These are phyloP conservation scores for Tetracladium maxilliforme DNA, from an alignment of 2,329 filamentous ascomycete species.

Conservation along the genomic window DNA sequence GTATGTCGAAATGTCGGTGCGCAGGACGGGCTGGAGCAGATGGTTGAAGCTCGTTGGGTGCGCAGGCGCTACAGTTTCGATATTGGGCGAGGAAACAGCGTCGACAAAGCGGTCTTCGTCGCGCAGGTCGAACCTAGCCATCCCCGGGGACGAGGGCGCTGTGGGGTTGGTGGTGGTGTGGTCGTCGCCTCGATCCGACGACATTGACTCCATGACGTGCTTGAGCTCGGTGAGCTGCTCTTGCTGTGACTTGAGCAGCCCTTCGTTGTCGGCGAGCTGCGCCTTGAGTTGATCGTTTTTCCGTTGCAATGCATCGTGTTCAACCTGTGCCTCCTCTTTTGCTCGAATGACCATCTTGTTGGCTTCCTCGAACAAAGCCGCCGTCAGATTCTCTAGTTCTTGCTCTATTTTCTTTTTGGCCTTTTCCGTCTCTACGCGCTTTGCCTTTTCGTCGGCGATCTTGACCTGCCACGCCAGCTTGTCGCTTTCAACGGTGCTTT, in stretches of 20 bases:
- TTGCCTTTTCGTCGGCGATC: constrained; percentile 49
- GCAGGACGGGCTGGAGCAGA: constrained; percentile 68
- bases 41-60: constrained; percentile 64
- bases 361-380: constrained; percentile 92
- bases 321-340: constrained; percentile 74
- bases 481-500: constrained; percentile 59
- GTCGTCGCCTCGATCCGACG: constrained; percentile 56
- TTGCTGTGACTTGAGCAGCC: constrained; percentile 74
- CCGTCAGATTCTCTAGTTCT: constrained; percentile 80
- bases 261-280: constrained; percentile 77
- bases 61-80: constrained; percentile 32
- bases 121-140: constrained; percentile 50
- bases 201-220: constrained; percentile 79
- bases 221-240: constrained; percentile 90
- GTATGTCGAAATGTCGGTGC: constrained; percentile 67
- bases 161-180: constrained; percentile 51
- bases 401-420: constrained; percentile 84
- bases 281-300: constrained; percentile 78
- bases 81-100: constrained; percentile 8
- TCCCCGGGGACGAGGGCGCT: constrained; percentile 67
- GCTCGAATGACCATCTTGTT: constrained; percentile 96
- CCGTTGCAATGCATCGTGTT: constrained; percentile 67
- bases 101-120: constrained; percentile 26
- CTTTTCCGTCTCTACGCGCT: constrained; percentile 51
- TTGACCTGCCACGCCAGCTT: constrained; percentile 42